Conservation (phyloP, 441 rosid genomes). For the Adansonia madagascariensis region DNA sequence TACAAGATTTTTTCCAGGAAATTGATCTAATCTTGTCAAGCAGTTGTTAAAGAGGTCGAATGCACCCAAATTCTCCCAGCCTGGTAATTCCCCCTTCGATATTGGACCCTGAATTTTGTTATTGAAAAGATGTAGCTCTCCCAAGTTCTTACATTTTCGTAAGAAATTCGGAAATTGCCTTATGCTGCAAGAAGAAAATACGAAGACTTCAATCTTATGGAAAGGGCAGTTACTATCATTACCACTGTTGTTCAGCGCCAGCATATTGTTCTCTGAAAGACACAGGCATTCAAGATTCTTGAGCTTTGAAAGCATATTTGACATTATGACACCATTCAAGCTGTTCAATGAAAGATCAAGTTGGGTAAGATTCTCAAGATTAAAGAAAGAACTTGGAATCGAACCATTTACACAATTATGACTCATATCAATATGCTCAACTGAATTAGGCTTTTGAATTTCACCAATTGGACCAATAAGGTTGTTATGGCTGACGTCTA, state of each 20-base stretch:
- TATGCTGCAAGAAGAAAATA: conserved; percentile 26
- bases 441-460: background rate
- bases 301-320: background rate
- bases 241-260: background rate
- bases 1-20: conserved; percentile 17
- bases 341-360: conserved; percentile 18
- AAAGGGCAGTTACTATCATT: background rate
- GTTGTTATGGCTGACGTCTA: conserved; percentile 16
- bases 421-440: background rate
- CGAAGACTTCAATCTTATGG: background rate
- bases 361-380: background rate
- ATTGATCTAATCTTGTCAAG: conserved; percentile 17
- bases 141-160: background rate
- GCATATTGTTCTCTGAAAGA: background rate
- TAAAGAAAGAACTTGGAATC: background rate
- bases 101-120: conserved; percentile 24
- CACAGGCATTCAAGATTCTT: background rate
- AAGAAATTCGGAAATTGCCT: conserved; percentile 27
- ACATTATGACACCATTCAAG: background rate
- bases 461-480: conserved; percentile 6
- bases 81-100: background rate
- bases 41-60: conserved; percentile 28
- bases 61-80: background rate
- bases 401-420: background rate
- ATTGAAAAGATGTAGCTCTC: conserved; percentile 29